Conservation (phyloP, 805 yeast species). For the Priceomyces carsonii region DNA sequence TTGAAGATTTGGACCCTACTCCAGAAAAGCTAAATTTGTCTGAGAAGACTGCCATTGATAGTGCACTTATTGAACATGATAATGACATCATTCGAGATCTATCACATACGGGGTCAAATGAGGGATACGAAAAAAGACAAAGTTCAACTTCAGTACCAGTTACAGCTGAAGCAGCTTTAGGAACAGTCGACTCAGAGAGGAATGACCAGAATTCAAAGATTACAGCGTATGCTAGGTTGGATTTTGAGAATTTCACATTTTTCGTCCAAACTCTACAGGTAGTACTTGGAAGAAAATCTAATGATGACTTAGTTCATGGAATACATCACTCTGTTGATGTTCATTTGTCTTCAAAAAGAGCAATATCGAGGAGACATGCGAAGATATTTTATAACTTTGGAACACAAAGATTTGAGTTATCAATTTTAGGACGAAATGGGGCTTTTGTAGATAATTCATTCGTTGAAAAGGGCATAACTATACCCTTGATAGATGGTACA, state of each 20-base stretch:
- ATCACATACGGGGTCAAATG: conserved; percentile 4
- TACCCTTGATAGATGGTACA: conserved; percentile 78
- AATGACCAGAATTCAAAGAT: conserved; percentile 30
- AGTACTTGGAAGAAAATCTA: conserved; percentile 81
- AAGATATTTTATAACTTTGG: conserved; percentile 96
- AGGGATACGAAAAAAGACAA: conserved; percentile 14
- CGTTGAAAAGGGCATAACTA: conserved; percentile 88
- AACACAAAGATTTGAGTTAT: conserved; percentile 88
- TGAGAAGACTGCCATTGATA: no score
- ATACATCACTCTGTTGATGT: conserved; percentile 83
- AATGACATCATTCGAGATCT: neutral
- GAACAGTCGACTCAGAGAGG: conserved; percentile 7
- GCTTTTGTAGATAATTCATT: conserved; percentile 93
- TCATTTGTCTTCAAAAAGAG: conserved; percentile 88
- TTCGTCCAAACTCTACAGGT: conserved; percentile 97
- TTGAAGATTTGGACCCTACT: no score
- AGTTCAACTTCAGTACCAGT: conserved; percentile 18
- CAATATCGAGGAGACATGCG: conserved; percentile 92
- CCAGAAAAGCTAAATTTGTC: no score
- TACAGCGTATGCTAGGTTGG: conserved; percentile 73
- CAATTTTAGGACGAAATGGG: conserved; percentile 92
- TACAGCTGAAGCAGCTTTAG: conserved; percentile 17
- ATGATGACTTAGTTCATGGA: conserved; percentile 51
- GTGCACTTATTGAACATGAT: no score
- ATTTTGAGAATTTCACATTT: conserved; percentile 89